A percentile compares a stretch with the other conserved stretches of the same genome.
phyloP scores from a whole-genome alignment of 495 filamentous ascomycete genomes.

The Lichenothelia convexa region DNA sequence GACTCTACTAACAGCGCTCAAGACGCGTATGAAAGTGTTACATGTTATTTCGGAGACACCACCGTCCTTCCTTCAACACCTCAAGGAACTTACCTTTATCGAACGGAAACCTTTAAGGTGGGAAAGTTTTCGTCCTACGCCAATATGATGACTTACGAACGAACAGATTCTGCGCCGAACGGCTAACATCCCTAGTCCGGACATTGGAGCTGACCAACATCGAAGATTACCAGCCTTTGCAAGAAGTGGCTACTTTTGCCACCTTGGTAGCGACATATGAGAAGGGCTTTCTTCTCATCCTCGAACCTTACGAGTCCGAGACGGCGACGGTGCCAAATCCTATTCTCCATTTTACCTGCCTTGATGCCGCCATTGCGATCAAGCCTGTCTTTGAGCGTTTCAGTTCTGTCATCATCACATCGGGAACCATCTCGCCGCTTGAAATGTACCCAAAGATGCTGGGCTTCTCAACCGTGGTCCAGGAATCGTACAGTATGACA shows the following conservation, averaged over 20 bases:
- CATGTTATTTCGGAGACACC: slow-evolving; percentile 96
- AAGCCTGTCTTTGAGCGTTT: slow-evolving; percentile 96
- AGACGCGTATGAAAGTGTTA: slow-evolving; percentile 93
- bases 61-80: slow-evolving; percentile 77
- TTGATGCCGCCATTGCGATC: slow-evolving; percentile 96
- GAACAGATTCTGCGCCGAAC: slow-evolving; percentile 93
- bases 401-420: slow-evolving; percentile 94
- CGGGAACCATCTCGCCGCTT: slow-evolving; percentile 85
- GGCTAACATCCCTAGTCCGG: slow-evolving; percentile 82
- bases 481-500: slow-evolving; percentile 96
- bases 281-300: slow-evolving; percentile 85
- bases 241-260: slow-evolving; percentile 98
- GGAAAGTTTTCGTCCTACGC: too few species aligned
- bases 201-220: slow-evolving; percentile 95
- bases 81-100: slow-evolving; percentile 92
- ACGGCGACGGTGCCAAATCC: slow-evolving; percentile 92
- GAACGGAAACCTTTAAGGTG: slow-evolving; percentile 90
- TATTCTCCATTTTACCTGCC: slow-evolving; percentile 83
- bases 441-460: slow-evolving; percentile 99
- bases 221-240: slow-evolving; percentile 89
- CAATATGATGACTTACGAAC: too few species aligned
- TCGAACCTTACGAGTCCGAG: slow-evolving; percentile 93
- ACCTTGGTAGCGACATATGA: slow-evolving; percentile 95
- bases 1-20: not conserved
- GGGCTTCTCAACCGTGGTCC: slow-evolving; percentile 72